Percentiles rank a stretch among this genome's conserved stretches.
Evolutionary conservation across 495 filamentous ascomycete species (phyloP).

Genomic region (Aspergillus kassunensis): DNA sequence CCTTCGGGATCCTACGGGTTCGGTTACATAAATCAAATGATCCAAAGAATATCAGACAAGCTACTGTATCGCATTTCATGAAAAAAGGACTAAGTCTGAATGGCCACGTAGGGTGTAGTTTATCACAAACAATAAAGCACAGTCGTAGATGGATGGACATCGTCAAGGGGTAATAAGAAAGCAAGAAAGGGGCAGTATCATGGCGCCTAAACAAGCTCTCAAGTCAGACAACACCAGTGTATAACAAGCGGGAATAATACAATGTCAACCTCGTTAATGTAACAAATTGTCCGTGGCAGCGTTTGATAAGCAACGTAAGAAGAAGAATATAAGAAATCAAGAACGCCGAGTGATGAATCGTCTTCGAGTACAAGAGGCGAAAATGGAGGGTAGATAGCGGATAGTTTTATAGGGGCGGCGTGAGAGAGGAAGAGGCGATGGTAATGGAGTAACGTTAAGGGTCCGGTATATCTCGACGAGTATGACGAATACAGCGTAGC

Average conservation of each 20-base stretch:
- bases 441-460: too few species aligned
- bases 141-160: not conserved
- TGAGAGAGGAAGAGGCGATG: too few species aligned
- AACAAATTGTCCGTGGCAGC: not conserved
- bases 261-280: constrained; percentile 4
- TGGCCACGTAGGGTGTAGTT: too few species aligned
- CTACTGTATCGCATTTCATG: too few species aligned
- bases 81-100: not conserved
- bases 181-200: not conserved
- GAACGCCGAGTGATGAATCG: not conserved
- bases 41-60: too few species aligned
- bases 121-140: too few species aligned
- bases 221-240: constrained; percentile 8
- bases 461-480: not conserved
- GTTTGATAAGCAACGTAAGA: too few species aligned
- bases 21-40: too few species aligned
- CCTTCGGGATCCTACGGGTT: too few species aligned
- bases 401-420: not conserved
- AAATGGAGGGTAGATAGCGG: not conserved
- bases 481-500: too few species aligned
- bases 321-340: not conserved
- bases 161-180: not conserved
- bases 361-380: not conserved
- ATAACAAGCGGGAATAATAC: constrained; percentile 9
- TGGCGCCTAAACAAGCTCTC: constrained; percentile 10